phyloP scores from a whole-genome alignment of 371 early-diverging fungal species.

The Mucor circinelloides region DNA sequence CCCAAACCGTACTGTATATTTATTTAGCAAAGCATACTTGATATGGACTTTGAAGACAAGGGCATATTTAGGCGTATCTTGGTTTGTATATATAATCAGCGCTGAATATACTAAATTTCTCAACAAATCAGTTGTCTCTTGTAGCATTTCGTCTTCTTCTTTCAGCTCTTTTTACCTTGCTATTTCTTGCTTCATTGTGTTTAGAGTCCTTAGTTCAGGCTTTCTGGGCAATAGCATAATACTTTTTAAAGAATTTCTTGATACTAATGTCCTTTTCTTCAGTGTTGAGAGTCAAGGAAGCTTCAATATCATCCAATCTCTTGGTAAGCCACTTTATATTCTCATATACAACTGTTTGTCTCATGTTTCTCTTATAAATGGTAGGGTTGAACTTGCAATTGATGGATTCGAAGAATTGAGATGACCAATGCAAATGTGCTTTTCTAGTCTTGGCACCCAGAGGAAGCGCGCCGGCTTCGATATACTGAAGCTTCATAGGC shows the following conservation, averaged over 20 bases:
- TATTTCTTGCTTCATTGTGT: neutral
- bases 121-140: neutral
- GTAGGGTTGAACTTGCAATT: neutral
- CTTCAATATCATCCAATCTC: neutral
- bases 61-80: no score
- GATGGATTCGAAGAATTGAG: neutral
- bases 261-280: neutral
- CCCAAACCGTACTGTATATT: no score
- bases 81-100: no score
- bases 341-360: neutral
- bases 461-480: neutral
- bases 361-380: neutral
- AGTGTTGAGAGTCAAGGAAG: neutral
- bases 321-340: neutral
- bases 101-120: neutral
- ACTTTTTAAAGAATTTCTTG: neutral
- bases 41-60: no score
- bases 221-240: neutral
- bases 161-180: neutral
- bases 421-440: neutral
- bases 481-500: neutral
- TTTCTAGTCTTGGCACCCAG: neutral
- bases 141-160: neutral
- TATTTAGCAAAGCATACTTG: no score
- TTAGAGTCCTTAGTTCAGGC: neutral